Evolutionary conservation across 495 filamentous ascomycete species (phyloP), one percentile per base, ranked within the genome.

Genomic region (Aspergillus bertholletiae): DNA sequence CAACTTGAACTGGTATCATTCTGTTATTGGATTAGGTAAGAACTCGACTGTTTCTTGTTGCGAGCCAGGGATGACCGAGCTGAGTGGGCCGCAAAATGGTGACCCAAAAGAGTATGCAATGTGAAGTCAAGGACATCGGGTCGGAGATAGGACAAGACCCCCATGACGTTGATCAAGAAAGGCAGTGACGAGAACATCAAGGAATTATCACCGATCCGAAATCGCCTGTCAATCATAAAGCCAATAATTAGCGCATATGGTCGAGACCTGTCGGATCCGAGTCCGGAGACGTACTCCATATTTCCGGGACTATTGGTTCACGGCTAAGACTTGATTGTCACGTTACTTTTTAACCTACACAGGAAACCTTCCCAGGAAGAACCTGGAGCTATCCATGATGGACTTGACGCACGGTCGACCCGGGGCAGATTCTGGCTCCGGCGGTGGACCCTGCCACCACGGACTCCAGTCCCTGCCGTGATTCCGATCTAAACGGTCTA

Each of bases 401-500:
- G 27, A 39, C 37, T 8, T 35, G 48, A 28, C n/a, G 34, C 32
- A 51, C 21, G 3, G 32, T 15, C 34, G 49, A 40, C 20, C 49
- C 49, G 49, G 49, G 49, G 49, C 37, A 52, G 49, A 28, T 44
- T 44, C 37, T 44, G 49, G 49, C 49, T 52, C 49, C 49, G 49
- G 37, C 49, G 49, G 49, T 20, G 37, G 37, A 17, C 12, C 37
- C 17, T 39, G 23, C 35, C 49, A 17, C 34, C n/a, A 39, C 12
- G 35, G 37, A 43, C 18, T 32, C 49, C 49, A 44, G 12, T 44
- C n/a, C 13, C 23, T 52, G 37, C 49, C 49, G 49, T 43, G 7
- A 13, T 7, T 52, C 49, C 49, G 49, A 52, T 28, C 46, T 32
- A 48, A 39, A 39, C 7, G 5, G 34, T 5, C n/a, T 39, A 39